Evolutionary conservation across 2,329 filamentous ascomycete genomes (phyloP).

Genomic region (Talaromyces sp.): DNA sequence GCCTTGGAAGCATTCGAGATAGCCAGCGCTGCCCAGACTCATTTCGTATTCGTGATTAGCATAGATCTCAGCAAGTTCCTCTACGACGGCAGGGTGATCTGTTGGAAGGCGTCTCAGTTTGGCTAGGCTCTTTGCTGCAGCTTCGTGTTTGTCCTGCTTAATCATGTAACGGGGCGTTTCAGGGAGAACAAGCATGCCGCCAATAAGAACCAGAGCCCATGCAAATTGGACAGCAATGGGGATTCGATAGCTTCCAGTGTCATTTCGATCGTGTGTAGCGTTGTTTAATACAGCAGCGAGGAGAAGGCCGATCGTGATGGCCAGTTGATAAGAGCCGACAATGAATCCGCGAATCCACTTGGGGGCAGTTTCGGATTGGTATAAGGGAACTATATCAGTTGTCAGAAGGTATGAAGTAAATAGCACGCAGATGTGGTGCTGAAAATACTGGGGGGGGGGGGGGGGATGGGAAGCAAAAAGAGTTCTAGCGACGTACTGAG

Average conservation of each 20-base stretch:
- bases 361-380: constrained; percentile 71
- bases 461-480: no score
- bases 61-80: constrained; percentile 4
- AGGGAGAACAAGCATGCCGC: constrained; percentile 67
- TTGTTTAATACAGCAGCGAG: constrained; percentile 60
- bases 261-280: constrained; percentile 57
- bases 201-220: constrained; percentile 69
- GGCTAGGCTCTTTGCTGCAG: constrained; percentile 61
- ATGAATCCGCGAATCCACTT: constrained; percentile 78
- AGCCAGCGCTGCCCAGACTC: constrained; percentile 35
- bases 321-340: constrained; percentile 72
- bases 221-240: constrained; percentile 71
- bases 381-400: constrained; percentile 57
- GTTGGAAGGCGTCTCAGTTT: constrained; percentile 58
- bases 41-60: constrained; percentile 73
- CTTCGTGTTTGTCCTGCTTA: constrained; percentile 59
- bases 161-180: constrained; percentile 74
- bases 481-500: constrained; percentile 34
- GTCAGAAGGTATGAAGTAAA: no score
- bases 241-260: constrained; percentile 68
- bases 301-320: constrained; percentile 68
- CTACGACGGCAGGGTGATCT: constrained; percentile 57
- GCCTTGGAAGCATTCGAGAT: constrained; percentile 34
- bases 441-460: no score
- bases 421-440: no score